A percentile compares a stretch with the other conserved stretches of the same genome.
Evolutionary conservation across 306 rosid genomes (phyloP).

Genomic region (Canavalia ensiformis): DNA sequence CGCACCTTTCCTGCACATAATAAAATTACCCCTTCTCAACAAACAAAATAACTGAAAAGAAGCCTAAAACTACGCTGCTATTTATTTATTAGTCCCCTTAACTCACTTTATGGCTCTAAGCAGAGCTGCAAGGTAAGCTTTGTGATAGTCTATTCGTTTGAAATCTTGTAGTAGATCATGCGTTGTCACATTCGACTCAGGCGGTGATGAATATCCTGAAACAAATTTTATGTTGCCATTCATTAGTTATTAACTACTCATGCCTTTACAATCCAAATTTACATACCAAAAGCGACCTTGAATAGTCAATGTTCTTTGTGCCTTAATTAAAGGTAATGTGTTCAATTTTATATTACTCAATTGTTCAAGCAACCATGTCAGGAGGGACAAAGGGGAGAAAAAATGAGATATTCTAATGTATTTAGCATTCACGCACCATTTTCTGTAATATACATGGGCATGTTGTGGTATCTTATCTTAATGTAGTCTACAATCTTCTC

Average conservation of each 20-base stretch:
- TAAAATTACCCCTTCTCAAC: constrained; percentile 1
- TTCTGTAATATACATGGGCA: constrained; percentile 72
- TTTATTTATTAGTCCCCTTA: neutral
- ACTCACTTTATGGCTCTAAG: constrained; percentile 67
- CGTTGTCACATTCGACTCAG: constrained; percentile 3
- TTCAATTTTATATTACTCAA: constrained; percentile 3
- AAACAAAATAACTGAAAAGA: constrained; percentile 15
- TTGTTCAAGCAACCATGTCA: neutral
- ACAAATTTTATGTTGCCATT: constrained; percentile 12
- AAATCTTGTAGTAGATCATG: constrained; percentile 56
- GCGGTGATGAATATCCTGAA: constrained; percentile 58
- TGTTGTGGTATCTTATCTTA: constrained; percentile 61
- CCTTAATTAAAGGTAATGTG: neutral
- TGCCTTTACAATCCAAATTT: neutral
- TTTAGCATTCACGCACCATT: constrained; percentile 59
- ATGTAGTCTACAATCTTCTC: constrained; percentile 63
- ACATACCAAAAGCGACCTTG: neutral
- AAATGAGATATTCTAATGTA: neutral
- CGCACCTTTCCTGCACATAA: constrained; percentile 65
- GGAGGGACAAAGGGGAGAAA: neutral
- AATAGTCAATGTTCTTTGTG: neutral
- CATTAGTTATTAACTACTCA: neutral
- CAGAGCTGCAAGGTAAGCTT: constrained; percentile 64
- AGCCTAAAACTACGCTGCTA: neutral
- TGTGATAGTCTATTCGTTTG: constrained; percentile 61